phyloP scores from a whole-genome alignment of 441 rosid species.

The Gossypium trilobum region DNA sequence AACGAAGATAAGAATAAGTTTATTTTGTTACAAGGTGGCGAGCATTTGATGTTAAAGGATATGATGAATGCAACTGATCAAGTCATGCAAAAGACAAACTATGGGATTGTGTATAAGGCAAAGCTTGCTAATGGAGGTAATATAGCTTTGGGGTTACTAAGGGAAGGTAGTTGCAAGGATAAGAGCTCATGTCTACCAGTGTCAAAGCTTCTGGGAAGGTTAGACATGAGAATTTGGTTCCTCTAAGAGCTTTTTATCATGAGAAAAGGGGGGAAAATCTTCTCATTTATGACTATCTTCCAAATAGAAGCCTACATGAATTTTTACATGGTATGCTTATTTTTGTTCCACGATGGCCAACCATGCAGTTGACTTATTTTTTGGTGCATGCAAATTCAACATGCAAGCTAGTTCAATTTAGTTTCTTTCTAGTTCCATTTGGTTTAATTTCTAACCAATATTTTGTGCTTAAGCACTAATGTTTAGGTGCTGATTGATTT shows the following conservation, averaged over 20 bases:
- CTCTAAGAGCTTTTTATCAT: conserved; percentile 84
- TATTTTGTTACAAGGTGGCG: conserved; percentile 79
- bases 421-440: no score
- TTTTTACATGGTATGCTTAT: conserved; percentile 60
- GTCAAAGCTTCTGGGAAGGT: conserved; percentile 59
- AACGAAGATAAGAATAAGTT: conserved; percentile 63
- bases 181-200: conserved; percentile 55
- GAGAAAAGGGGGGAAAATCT: conserved; percentile 90
- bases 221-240: conserved; percentile 78
- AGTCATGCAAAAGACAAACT: conserved; percentile 78
- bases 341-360: not conserved
- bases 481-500: no score
- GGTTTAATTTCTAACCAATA: no score
- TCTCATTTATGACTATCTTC: conserved; percentile 80
- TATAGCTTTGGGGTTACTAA: conserved; percentile 72
- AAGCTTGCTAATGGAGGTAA: conserved; percentile 83
- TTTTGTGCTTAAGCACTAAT: no score
- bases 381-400: no score
- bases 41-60: conserved; percentile 79
- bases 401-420: no score
- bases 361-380: no score
- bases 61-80: conserved; percentile 89
- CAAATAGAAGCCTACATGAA: conserved; percentile 62
- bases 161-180: conserved; percentile 91
- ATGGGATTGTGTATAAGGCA: conserved; percentile 89